phyloP scores from a whole-genome alignment of 2,329 filamentous ascomycete genomes.

The Diatrype stigma region DNA sequence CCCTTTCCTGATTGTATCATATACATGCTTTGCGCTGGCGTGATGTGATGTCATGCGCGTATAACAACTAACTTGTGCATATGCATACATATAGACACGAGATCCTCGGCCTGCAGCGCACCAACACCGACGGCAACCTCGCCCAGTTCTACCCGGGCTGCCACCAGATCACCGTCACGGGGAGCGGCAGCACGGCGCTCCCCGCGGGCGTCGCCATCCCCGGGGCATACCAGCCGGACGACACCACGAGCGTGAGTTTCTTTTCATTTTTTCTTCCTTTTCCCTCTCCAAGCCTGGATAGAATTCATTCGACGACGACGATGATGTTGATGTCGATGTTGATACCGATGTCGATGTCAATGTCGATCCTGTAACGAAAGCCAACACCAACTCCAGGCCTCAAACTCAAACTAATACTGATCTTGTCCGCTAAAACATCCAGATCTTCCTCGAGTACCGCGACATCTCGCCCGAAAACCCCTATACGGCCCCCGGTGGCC shows the following conservation, averaged over 20 bases:
- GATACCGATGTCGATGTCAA: too few relatives aligned
- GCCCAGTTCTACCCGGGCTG: conserved; percentile 18
- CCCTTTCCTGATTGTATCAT: too few relatives aligned
- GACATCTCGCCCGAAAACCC: conserved; percentile 15
- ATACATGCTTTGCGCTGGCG: too few relatives aligned
- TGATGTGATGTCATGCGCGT: too few relatives aligned
- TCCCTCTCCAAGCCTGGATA: too few relatives aligned
- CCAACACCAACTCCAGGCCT: too few relatives aligned
- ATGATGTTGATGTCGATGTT: too few relatives aligned
- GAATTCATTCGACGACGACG: too few relatives aligned
- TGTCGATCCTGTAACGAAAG: too few relatives aligned
- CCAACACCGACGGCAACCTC: conserved; percentile 11
- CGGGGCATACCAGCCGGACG: conserved; percentile 16
- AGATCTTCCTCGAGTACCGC: conserved; percentile 23
- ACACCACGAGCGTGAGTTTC: conserved; percentile 9
- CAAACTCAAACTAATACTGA: too few relatives aligned
- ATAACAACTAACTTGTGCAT: too few relatives aligned
- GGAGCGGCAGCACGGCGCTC: conserved; percentile 6
- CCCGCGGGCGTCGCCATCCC: conserved; percentile 18
- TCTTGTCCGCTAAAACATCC: too few relatives aligned
- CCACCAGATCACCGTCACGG: conserved; percentile 16
- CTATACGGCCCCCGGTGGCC: conserved; percentile 21
- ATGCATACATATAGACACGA: conserved; percentile 5
- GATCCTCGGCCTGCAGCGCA: conserved; percentile 11
- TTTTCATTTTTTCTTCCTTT: background rate